A percentile compares a stretch with the other conserved stretches of the same genome.
Conservation (phyloP, 2,329 filamentous ascomycete genomes). For the Pseudogymnoascus sp. region DNA sequence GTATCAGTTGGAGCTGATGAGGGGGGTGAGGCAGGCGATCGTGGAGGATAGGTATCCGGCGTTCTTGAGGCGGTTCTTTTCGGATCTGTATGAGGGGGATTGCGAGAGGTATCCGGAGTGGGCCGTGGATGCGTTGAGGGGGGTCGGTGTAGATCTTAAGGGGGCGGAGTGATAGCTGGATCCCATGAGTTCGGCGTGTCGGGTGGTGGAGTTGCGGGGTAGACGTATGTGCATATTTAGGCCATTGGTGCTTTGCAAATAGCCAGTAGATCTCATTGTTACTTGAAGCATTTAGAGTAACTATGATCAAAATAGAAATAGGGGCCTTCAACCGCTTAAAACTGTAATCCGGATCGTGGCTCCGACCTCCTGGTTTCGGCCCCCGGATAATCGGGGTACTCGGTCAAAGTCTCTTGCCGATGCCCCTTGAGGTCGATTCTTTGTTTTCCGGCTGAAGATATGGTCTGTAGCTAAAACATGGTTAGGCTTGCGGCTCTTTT, state of each 20-base stretch:
- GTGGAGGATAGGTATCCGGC: conserved; percentile 71
- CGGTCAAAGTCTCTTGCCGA: neutral
- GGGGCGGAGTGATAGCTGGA: neutral
- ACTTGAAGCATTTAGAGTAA: neutral
- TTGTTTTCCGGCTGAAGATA: neutral
- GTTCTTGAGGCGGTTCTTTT: conserved; percentile 74
- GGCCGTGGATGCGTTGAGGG: conserved; percentile 71
- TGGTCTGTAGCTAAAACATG: neutral
- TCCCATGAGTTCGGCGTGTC: neutral
- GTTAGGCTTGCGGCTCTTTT: neutral
- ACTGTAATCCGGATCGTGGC: neutral
- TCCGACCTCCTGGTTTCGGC: neutral
- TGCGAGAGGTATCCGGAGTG: conserved; percentile 66
- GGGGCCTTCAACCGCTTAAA: neutral
- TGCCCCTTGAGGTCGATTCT: neutral
- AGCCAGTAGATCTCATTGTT: neutral
- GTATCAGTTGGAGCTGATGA: conserved; percentile 83
- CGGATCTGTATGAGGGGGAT: conserved; percentile 55
- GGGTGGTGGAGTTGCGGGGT: neutral
- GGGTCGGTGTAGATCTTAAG: conserved; percentile 72
- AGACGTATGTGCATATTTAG: neutral
- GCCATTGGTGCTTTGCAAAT: neutral
- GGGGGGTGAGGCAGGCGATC: conserved; percentile 64
- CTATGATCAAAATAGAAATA: neutral
- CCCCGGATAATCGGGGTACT: neutral